Evolutionary conservation across 2,329 filamentous ascomycete species (phyloP).

Genomic region (Canariomyces notabilis): DNA sequence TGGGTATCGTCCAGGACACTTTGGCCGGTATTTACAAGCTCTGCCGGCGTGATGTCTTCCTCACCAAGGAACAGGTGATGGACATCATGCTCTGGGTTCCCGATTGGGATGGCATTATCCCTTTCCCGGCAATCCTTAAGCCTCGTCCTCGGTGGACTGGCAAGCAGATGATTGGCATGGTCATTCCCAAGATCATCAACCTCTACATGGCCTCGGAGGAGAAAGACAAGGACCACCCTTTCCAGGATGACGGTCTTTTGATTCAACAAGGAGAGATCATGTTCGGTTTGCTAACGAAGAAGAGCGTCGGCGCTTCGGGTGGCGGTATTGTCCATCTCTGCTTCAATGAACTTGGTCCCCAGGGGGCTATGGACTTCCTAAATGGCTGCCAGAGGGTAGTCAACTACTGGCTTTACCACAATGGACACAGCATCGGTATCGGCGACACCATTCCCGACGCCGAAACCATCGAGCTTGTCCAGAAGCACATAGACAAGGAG

Average conservation of each 20-base stretch:
- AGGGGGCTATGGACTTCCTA: slow-evolving; percentile 88
- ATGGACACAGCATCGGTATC: slow-evolving; percentile 96
- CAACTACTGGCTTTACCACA: slow-evolving; percentile 94
- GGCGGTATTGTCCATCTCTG: slow-evolving; percentile 93
- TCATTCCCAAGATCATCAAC: slow-evolving; percentile 83
- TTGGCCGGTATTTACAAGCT: slow-evolving; percentile 96
- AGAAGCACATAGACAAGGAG: slow-evolving; percentile 72
- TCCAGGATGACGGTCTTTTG: slow-evolving; percentile 72
- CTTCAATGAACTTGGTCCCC: slow-evolving; percentile 87
- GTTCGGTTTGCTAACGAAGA: slow-evolving; percentile 89
- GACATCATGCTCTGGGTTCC: slow-evolving; percentile 97
- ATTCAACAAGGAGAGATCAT: slow-evolving; percentile 85
- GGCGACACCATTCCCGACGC: slow-evolving; percentile 95
- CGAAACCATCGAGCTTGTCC: slow-evolving; percentile 76
- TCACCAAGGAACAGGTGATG: slow-evolving; percentile 89
- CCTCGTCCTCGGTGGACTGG: slow-evolving; percentile 92
- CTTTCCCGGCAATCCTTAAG: slow-evolving; percentile 88
- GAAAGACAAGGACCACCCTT: slow-evolving; percentile 53
- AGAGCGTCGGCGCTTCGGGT: slow-evolving; percentile 82
- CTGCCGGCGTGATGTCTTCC: slow-evolving; percentile 84
- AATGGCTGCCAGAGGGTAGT: slow-evolving; percentile 92
- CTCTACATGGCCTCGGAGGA: slow-evolving; percentile 62
- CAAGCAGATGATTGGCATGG: slow-evolving; percentile 94
- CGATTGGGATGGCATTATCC: slow-evolving; percentile 93
- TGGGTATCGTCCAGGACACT: slow-evolving; percentile 99